Percentiles rank a stretch among this genome's conserved stretches.
Conservation (phyloP, 2,329 filamentous ascomycete genomes). For the Phyllosticta citriasiana region DNA sequence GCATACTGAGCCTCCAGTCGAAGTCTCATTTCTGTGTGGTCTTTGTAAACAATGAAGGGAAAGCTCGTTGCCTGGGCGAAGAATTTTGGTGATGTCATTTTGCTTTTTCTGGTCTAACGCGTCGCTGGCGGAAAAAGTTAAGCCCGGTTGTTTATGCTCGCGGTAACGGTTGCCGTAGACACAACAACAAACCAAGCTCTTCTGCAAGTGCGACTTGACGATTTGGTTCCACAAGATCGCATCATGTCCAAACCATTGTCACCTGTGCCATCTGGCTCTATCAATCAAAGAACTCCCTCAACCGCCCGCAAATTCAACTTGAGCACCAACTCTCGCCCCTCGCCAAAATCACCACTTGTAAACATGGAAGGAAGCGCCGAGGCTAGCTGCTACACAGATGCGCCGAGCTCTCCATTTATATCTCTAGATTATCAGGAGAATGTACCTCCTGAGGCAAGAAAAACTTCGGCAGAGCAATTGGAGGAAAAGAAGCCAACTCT, state of each 20-base stretch:
- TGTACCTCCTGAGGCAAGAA: constrained; percentile 12
- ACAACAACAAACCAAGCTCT: background rate
- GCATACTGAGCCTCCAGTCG: no score
- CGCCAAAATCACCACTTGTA: constrained; percentile 6
- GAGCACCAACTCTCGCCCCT: constrained; percentile 1
- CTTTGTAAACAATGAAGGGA: background rate
- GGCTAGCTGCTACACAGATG: constrained; percentile 31
- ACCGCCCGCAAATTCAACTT: constrained; percentile 2
- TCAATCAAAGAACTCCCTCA: constrained; percentile 3
- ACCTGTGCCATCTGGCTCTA: constrained; percentile 1
- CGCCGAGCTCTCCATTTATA: constrained; percentile 40
- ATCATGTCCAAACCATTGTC: constrained; percentile 7
- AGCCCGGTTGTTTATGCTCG: constrained; percentile 6
- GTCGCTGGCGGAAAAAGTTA: background rate
- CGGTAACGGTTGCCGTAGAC: background rate
- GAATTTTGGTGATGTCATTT: background rate
- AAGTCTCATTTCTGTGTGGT: no score
- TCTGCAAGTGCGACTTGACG: background rate
- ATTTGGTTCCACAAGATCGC: background rate
- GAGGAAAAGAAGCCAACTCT: background rate
- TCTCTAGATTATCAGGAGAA: constrained; percentile 34
- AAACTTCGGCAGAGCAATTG: constrained; percentile 10
- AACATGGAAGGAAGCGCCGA: constrained; percentile 21
- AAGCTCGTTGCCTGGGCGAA: background rate
- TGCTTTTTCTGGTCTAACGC: background rate